phyloP scores from a whole-genome alignment of 768 basidiomycete genomes.

The Obba rivulosa region DNA sequence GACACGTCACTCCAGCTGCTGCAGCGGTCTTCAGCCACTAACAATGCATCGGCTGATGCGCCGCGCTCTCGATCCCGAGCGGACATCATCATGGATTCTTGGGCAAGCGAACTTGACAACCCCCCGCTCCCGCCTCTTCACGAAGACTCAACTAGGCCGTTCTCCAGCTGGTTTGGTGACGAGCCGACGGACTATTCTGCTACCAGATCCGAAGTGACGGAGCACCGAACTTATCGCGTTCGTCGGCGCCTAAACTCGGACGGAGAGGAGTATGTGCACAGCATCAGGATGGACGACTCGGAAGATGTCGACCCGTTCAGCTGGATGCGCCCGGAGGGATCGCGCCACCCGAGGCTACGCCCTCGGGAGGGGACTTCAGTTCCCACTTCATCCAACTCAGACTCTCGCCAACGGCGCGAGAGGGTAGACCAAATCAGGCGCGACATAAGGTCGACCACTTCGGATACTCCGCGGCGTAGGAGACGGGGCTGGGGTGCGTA shows the following conservation, averaged over 20 bases:
- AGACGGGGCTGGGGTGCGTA: slow-evolving; percentile 20
- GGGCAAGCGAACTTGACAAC: neutral
- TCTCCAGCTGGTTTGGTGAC: slow-evolving; percentile 1
- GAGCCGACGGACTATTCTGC: neutral
- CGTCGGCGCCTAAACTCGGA: slow-evolving; percentile 14
- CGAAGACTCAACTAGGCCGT: neutral
- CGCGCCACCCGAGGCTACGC: neutral
- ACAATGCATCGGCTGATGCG: no score
- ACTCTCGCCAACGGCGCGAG: neutral
- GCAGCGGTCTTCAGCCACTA: no score
- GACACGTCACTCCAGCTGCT: no score
- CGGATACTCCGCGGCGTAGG: slow-evolving; percentile 3
- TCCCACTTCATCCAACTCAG: neutral
- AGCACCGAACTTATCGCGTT: slow-evolving; percentile 10
- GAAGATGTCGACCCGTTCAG: slow-evolving; percentile 7
- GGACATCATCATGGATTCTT: no score
- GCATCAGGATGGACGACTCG: slow-evolving; percentile 1
- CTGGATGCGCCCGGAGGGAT: neutral
- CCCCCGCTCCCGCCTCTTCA: neutral
- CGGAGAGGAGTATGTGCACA: slow-evolving; percentile 9
- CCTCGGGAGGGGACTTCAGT: neutral
- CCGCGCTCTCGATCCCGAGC: no score
- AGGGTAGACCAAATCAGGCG: neutral
- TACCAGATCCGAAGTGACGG: neutral
- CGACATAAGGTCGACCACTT: neutral